Base-by-base conservation (phyloP, 1,284 basidiomycete species). In the Exsudoporus floridanus region DNA sequence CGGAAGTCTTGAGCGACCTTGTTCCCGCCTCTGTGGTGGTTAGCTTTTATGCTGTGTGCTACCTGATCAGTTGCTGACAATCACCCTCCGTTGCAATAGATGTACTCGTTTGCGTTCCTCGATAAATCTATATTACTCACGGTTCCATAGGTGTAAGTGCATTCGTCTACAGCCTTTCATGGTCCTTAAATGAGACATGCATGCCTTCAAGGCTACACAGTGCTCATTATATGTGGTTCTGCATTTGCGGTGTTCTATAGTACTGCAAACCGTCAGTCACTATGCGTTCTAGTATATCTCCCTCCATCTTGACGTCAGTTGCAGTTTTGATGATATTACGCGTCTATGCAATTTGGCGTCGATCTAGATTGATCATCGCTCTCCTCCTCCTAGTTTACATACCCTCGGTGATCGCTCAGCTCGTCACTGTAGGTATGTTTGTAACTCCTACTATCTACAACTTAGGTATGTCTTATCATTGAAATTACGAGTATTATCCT, bases 341-440 rank as follows among this genome's bases (percentile, higher is more conserved):
- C 7, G 46, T 46, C 13, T 46, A 46, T 18, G 46, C 46, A 23
- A 47, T 47, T 36, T 47, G 46, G 46, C 2, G 21, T 19, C 47
- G 16, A 34, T 49, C 47, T 7, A 49, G 4, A 18, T 10, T 10
- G 41, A 45, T 49, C 41, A 31, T 49, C 7, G 5, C 31, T 1
- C 7, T 46, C 18, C 47, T 49, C 31, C 31, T 49, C 6, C 21
- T 12, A n/a, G 7, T 21, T 12, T 49, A 49, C 21, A 28, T 46
- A 34, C 12, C 30, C 5, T 12, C 12, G 7, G 4, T n/a, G 14
- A 5, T 21, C 14, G 2, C n/a, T 3, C 47, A 21, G 18, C 6
- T 46, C 13, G 1, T 46, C 16, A 49, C 46, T 35, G 10, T 35
- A 14, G 10, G 23, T 13, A 46, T 23, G 3, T 21, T 9, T 9